Evolutionary conservation across 129 eudicot genomes (phyloP), one percentile per base, ranked within the genome.

Genomic region (Mikania micrantha): DNA sequence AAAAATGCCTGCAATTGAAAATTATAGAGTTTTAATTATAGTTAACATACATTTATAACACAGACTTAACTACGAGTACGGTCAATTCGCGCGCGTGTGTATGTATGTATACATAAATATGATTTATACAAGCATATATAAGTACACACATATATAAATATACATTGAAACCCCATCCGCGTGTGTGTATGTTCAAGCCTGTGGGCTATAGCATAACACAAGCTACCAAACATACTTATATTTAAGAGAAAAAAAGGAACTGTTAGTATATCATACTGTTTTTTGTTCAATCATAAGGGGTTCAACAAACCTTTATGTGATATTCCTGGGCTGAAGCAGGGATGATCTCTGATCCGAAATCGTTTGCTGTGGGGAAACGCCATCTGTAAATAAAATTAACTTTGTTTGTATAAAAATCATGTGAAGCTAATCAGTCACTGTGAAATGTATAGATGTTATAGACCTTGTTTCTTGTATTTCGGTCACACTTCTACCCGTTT

Each of bases 361-460:
- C 99, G 79, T 94, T 94, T 45, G 99, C 86, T 13, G 96, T 89
- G 9, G 99, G 99, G 60, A 94, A 94, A 53, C 98, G 96, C 98
- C 98, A 93, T 77, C 98, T 93, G 81, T 11, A 68, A 68, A 67
- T 10, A 21, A 6, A 15, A 16, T 29, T 56, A 5, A 27, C 60
- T 20, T 39, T 36, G 49, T 64, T 44, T 44, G 10, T 40, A 48
- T 49, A 34, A 27, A 48, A 29, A 24, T 44, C 60, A 45, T 44
- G 66, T 24, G 20, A 11, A n/a, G 50, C 34, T 29, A 71, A 61
- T 15, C 34, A 34, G 64, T 44, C 58, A 32, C 44, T n/a, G 15
- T 58, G 28, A 41, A 60, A 19, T 20, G n/a, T 10, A 10, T 21
- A 44, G 57, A 42, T 59, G 56, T 64, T 58, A 28, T 73, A 48